phyloP scores from a whole-genome alignment of 208 protist genomes.

The Crithidia sp. region DNA sequence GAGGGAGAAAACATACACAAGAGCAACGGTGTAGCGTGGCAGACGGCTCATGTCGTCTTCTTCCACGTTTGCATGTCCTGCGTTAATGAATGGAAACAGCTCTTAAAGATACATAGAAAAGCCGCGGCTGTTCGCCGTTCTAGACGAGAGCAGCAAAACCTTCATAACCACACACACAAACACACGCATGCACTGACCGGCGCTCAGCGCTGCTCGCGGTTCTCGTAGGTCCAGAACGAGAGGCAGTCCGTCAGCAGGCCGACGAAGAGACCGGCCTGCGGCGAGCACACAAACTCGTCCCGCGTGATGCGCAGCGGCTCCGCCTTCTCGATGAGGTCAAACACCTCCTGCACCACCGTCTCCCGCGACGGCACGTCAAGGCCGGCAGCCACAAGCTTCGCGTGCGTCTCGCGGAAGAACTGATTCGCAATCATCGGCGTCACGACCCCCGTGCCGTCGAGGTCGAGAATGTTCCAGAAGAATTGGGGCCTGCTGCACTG shows the following conservation, averaged over 20 bases:
- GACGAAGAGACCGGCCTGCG: constrained; percentile 85
- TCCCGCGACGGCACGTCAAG: constrained; percentile 72
- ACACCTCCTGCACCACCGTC: constrained; percentile 89
- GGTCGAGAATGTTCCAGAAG: constrained; percentile 92
- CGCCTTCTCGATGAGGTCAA: constrained; percentile 87
- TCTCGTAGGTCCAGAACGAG: constrained; percentile 92
- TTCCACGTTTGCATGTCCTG: no score
- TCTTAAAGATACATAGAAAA: no score
- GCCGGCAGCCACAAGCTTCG: constrained; percentile 69
- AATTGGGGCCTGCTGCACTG: constrained; percentile 78
- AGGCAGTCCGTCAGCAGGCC: constrained; percentile 89
- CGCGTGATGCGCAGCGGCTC: constrained; percentile 85
- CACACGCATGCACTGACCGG: neutral
- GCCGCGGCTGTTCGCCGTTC: no score
- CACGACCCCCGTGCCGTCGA: constrained; percentile 69
- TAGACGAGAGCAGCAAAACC: no score
- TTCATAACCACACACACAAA: neutral
- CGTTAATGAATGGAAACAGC: no score
- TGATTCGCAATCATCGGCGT: constrained; percentile 80
- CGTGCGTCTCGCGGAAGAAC: constrained; percentile 91
- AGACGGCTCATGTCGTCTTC: no score
- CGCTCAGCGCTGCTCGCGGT: constrained; percentile 59
- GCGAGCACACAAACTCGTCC: constrained; percentile 81
- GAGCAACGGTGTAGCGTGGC: no score
- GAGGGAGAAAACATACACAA: no score